Conservation (phyloP, 768 basidiomycete genomes). For the Dioszegia aurantiaca region DNA sequence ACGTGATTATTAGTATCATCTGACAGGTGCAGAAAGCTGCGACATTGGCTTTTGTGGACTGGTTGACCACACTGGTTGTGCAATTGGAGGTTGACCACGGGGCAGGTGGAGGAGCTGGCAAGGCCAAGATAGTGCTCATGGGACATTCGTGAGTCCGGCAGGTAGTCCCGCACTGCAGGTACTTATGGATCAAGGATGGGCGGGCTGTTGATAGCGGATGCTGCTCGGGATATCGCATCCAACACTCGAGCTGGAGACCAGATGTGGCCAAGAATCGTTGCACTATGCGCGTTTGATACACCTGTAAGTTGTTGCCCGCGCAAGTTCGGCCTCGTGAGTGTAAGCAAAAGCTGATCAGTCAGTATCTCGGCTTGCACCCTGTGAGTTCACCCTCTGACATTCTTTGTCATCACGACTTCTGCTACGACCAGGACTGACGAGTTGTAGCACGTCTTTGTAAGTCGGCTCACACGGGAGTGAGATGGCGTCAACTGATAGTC, state of each 20-base stretch:
- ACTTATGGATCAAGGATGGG: constrained; percentile 68
- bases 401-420: neutral
- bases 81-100: constrained; percentile 75
- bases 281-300: constrained; percentile 74
- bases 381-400: constrained; percentile 25
- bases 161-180: neutral
- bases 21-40: constrained; percentile 63
- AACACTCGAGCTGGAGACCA: constrained; percentile 65
- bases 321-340: no score
- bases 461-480: constrained; percentile 1
- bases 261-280: constrained; percentile 85
- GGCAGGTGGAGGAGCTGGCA: constrained; percentile 58
- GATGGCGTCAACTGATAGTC: constrained; percentile 7
- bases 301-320: constrained; percentile 60
- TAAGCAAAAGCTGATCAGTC: constrained; percentile 20
- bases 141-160: constrained; percentile 61
- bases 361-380: constrained; percentile 88
- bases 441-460: constrained; percentile 39
- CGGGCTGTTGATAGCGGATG: constrained; percentile 81
- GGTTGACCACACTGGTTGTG: constrained; percentile 86
- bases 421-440: no score
- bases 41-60: constrained; percentile 80
- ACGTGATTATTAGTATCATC: no score
- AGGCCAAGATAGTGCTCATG: constrained; percentile 76
- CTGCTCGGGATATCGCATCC: constrained; percentile 68